Percentiles rank a stretch among this genome's conserved stretches.
Conservation (phyloP, 1,284 basidiomycete genomes). For the Gomphus bonarii region DNA sequence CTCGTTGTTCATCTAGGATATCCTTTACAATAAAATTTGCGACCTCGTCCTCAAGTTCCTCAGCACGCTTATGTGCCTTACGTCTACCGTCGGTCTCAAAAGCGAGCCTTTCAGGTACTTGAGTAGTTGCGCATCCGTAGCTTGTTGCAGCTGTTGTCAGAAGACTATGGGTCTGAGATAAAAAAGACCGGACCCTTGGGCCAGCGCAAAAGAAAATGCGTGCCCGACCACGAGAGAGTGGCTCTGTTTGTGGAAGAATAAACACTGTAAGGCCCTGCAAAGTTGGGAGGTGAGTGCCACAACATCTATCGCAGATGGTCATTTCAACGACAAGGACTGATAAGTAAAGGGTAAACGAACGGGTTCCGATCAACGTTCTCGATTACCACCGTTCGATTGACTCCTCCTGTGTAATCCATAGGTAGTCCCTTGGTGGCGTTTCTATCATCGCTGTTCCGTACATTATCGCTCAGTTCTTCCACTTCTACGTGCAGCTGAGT, state of each 20-base stretch:
- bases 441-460: constrained; percentile 28
- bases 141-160: constrained; percentile 47
- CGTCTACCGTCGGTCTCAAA: constrained; percentile 59
- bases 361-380: constrained; percentile 74
- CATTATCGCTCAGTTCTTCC: constrained; percentile 44
- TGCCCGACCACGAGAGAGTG: constrained; percentile 51
- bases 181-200: constrained; percentile 55
- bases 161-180: constrained; percentile 43
- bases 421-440: constrained; percentile 48
- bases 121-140: constrained; percentile 54
- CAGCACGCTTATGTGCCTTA: constrained; percentile 49
- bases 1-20: constrained; percentile 25
- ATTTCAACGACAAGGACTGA: not conserved
- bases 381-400: constrained; percentile 74
- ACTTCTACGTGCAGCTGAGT: constrained; percentile 44
- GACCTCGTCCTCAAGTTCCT: constrained; percentile 59
- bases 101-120: constrained; percentile 58
- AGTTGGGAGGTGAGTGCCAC: constrained; percentile 75
- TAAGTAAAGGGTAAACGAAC: constrained; percentile 30
- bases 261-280: constrained; percentile 66
- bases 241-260: constrained; percentile 53
- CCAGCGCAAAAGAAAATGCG: constrained; percentile 78
- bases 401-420: constrained; percentile 64
- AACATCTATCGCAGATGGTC: constrained; percentile 44
- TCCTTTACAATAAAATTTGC: constrained; percentile 44